Conservation (phyloP, 108 stramenopile species). For the Cyclotella baltica region DNA sequence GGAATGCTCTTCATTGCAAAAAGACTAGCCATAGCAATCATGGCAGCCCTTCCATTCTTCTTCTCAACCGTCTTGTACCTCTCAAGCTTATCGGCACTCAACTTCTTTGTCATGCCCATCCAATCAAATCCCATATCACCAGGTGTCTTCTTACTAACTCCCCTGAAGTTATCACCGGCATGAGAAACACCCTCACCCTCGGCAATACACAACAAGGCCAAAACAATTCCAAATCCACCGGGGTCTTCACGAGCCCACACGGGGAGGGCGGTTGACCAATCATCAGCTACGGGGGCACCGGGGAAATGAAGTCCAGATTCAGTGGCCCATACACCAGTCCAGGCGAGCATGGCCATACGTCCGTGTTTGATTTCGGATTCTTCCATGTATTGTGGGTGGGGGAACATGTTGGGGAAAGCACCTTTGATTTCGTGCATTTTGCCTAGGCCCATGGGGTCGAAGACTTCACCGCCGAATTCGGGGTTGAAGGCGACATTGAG, state of each 20-base stretch:
- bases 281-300: conserved; percentile 78
- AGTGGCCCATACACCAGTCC: conserved; percentile 92
- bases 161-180: conserved; percentile 91
- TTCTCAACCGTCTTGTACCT: conserved; percentile 88
- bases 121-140: conserved; percentile 87
- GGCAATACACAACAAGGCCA: conserved; percentile 77
- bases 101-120: conserved; percentile 76
- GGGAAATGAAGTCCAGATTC: conserved; percentile 90
- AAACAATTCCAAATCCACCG: conserved; percentile 73
- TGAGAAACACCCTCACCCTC: conserved; percentile 91
- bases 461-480: conserved; percentile 47
- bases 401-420: conserved; percentile 93
- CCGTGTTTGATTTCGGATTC: conserved; percentile 96
- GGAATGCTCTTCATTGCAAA: conserved; percentile 86
- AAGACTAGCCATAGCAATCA: conserved; percentile 93
- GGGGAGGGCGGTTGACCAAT: conserved; percentile 88
- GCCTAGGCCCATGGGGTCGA: conserved; percentile 55
- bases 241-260: conserved; percentile 84
- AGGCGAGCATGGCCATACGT: conserved; percentile 91
- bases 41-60: conserved; percentile 90
- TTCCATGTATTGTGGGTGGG: conserved; percentile 82
- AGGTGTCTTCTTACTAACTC: conserved; percentile 85
- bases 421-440: conserved; percentile 61
- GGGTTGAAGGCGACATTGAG: conserved; percentile 42
- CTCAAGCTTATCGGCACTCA: conserved; percentile 62